Base-by-base conservation (phyloP, 805 yeast genomes). In the Millerozyma acaciae region DNA sequence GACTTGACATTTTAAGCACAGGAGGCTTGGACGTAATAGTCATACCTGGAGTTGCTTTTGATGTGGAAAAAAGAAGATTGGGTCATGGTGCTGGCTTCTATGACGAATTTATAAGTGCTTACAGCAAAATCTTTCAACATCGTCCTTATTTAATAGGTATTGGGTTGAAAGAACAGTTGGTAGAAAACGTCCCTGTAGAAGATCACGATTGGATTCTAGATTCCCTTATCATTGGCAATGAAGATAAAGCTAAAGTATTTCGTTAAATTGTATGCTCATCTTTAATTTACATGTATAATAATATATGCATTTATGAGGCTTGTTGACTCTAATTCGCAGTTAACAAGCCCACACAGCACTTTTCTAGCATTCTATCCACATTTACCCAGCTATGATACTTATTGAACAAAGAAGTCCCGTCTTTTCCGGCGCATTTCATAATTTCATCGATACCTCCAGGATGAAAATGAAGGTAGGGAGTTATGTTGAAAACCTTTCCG, bases 21-120 rank as follows among this genome's bases (percentile, higher is more conserved):
- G 60, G 57, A 3, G 43, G 36, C 3, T 57, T 90, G 15, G 97
- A 90, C 45, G 47, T 90, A 7, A 61, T 90, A 5, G 57, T 90
- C 5, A 67, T 90, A 0, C 97, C 97, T 0, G 97, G 95, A 0
- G 80, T 90, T 2, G 96, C 85, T 1, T 89, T 85, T 55, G 72
- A 84, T 1, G 43, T 17, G 4, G 37, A 38, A 1, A 57, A 78
- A 15, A 54, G 64, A 8, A 55, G 98, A 34, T 53, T 90, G 33
- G 98, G 98, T 1, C 95, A 87, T 53, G 98, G 98, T 1, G 90
- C 80, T 4, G 98, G 97, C 0, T 88, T 76, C 55, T 90, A 93
- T 54, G 98, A 90, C 53, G 86, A 81, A 46, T 68, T 49, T 50
- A 57, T 60, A 20, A 43, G 24, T 27, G 44, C 36, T 16, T 52